These are phyloP conservation scores for Epichloe hybrida DNA, from an alignment of 2,329 filamentous ascomycete genomes.

Conservation along the genomic window DNA sequence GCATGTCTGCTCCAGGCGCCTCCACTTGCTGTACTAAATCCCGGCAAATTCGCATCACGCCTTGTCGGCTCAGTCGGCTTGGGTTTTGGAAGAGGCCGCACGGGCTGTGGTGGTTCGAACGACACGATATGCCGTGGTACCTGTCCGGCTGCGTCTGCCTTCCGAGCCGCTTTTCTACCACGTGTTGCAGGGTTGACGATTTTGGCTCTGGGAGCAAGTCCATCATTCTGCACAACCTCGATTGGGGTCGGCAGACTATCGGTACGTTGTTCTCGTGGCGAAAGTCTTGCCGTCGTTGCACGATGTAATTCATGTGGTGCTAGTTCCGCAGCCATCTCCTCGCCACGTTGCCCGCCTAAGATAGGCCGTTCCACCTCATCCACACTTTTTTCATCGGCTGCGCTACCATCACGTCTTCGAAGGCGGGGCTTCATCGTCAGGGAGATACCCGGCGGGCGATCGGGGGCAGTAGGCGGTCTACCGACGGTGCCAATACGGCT, in stretches of 20 bases:
- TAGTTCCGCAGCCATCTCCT: background rate
- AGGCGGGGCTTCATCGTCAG: background rate
- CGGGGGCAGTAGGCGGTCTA: slow-evolving; percentile 1
- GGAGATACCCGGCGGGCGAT: background rate
- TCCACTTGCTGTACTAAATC: slow-evolving; percentile 36
- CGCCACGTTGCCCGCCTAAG: background rate
- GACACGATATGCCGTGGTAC: slow-evolving; percentile 29
- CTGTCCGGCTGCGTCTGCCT: slow-evolving; percentile 36
- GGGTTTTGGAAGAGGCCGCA: slow-evolving; percentile 1
- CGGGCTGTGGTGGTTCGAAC: slow-evolving; percentile 15
- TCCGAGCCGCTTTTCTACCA: slow-evolving; percentile 38
- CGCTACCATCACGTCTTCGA: background rate
- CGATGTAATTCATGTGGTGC: background rate
- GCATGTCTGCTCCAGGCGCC: slow-evolving; percentile 60
- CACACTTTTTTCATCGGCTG: background rate
- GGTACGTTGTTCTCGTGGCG: background rate
- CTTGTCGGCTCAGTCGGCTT: background rate
- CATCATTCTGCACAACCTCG: background rate
- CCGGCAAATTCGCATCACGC: slow-evolving; percentile 19
- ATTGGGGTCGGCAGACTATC: background rate
- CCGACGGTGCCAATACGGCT: slow-evolving; percentile 3
- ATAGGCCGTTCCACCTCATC: background rate
- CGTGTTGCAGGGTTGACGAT: slow-evolving; percentile 36
- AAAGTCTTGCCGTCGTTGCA: background rate
- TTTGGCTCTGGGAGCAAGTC: slow-evolving; percentile 5